Conservation (phyloP, 176 grass and related monocot genomes). For the Chrysopogon serrulatus region DNA sequence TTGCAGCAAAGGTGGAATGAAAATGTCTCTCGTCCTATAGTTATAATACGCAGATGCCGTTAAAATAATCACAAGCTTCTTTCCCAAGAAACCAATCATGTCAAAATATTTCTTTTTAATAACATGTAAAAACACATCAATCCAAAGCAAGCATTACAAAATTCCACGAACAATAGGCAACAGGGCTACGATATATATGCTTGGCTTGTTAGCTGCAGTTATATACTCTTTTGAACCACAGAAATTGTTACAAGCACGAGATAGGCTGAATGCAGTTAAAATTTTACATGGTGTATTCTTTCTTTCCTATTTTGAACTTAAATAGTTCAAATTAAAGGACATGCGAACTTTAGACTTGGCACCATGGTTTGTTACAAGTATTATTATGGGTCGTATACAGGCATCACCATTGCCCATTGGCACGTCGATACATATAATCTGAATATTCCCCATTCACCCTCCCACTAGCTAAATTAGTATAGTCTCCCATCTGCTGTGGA, state of each 20-base stretch:
- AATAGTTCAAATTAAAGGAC: conserved; percentile 8
- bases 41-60: not conserved
- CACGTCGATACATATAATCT: conserved; percentile 52
- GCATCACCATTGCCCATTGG: conserved; percentile 51
- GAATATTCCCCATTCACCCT: conserved; percentile 42
- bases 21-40: not conserved
- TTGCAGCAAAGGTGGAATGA: not conserved
- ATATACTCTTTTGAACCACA: not conserved
- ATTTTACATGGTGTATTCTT: conserved; percentile 27
- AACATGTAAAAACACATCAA: not conserved
- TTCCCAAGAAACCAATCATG: not conserved
- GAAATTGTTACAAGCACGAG: not conserved
- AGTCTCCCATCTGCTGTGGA: conserved; percentile 36
- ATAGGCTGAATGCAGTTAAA: not conserved
- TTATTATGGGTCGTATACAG: conserved; percentile 28
- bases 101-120: not conserved
- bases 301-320: conserved; percentile 28
- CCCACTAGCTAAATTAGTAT: conserved; percentile 42
- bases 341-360: conserved; percentile 10
- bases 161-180: not conserved
- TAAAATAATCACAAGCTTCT: not conserved
- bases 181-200: not conserved
- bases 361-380: conserved; percentile 27
- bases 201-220: not conserved
- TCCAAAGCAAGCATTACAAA: not conserved